Evolutionary conservation across 257 asterid genomes (phyloP).

Genomic region (Lantana camara): DNA sequence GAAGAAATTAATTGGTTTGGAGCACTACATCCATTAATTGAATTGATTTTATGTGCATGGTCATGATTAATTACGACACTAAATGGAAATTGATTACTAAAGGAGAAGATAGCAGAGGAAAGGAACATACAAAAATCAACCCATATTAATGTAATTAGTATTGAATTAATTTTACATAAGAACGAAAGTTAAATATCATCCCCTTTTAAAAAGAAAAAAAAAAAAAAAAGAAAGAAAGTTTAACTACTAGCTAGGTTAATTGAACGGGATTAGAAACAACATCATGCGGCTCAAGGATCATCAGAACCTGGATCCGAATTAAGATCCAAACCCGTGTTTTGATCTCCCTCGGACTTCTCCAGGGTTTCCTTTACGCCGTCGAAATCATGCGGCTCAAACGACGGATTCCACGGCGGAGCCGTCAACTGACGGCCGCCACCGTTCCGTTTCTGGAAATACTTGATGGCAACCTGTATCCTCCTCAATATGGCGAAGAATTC

Average conservation of each 20-base stretch:
- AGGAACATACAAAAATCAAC: background rate
- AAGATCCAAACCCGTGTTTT: conserved; percentile 27
- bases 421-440: conserved; percentile 1
- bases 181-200: no score
- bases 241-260: no score
- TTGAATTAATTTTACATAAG: no score
- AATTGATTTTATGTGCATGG: no score
- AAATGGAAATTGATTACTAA: background rate
- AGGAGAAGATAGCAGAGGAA: background rate
- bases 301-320: conserved; percentile 22
- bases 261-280: conserved; percentile 5
- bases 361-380: conserved; percentile 12
- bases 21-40: no score
- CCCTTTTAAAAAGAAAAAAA: no score
- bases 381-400: conserved; percentile 32
- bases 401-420: conserved; percentile 31
- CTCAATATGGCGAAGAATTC: conserved; percentile 47
- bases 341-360: background rate
- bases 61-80: background rate
- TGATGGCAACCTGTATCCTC: conserved; percentile 42
- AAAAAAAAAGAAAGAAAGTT: no score
- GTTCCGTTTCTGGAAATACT: conserved; percentile 26
- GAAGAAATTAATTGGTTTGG: no score
- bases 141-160: background rate
- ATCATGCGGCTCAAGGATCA: conserved; percentile 10